Conservation (phyloP, 441 rosid genomes). For the Breynia disticha region DNA sequence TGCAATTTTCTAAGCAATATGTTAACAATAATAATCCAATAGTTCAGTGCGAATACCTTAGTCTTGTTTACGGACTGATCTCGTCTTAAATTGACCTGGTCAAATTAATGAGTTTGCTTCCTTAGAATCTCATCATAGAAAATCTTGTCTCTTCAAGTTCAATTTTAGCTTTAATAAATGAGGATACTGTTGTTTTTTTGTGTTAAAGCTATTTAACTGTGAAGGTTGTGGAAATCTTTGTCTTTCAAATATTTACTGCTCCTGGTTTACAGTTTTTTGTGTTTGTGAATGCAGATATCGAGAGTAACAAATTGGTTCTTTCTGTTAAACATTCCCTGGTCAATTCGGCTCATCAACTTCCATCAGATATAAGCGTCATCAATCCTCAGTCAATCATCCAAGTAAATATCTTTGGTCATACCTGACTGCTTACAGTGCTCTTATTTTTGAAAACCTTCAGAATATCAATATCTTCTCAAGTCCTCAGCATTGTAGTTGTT, state of each 20-base stretch:
- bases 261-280: no score
- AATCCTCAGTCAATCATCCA: conserved; percentile 53
- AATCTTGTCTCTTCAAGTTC: no score
- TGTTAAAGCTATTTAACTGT: not conserved
- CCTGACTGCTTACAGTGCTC: no score
- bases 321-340: conserved; percentile 83
- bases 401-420: conserved; percentile 34
- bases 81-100: no score
- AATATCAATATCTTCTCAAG: not conserved
- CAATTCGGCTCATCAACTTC: conserved; percentile 57
- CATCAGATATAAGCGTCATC: conserved; percentile 58
- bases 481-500: not conserved
- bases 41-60: no score
- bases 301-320: conserved; percentile 61
- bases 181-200: not conserved
- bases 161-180: not conserved
- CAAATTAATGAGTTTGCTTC: no score
- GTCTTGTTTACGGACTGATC: no score
- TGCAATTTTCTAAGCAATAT: no score
- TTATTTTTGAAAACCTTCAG: not conserved
- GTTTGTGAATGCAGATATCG: conserved; percentile 43
- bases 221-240: not conserved
- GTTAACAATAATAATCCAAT: no score
- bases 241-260: not conserved
- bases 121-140: no score